These are phyloP conservation scores for Populus hybrid DNA, from an alignment of 441 rosid genomes.

Conservation along the genomic window DNA sequence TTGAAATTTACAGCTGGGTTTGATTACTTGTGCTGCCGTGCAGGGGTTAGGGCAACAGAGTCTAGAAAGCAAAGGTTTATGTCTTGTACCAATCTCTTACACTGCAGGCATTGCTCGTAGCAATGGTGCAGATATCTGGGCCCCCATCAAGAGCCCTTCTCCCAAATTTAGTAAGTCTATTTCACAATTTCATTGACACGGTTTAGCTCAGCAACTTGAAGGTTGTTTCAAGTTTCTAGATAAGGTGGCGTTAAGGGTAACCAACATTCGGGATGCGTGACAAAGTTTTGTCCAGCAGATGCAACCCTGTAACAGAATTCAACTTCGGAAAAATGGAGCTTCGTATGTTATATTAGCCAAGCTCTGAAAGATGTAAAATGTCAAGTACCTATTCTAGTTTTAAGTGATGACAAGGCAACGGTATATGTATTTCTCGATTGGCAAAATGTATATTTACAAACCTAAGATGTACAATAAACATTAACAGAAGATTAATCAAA, in stretches of 20 bases:
- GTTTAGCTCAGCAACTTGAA: background rate
- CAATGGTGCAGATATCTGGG: conserved; percentile 98
- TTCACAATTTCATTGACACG: conserved; percentile 23
- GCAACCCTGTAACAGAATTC: conserved; percentile 11
- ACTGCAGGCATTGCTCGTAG: conserved; percentile 72
- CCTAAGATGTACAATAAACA: background rate
- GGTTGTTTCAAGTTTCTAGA: background rate
- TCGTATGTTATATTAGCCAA: background rate
- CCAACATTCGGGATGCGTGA: background rate
- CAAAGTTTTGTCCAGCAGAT: conserved; percentile 13
- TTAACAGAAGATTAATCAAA: background rate
- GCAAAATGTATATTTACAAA: background rate
- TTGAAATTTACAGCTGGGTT: background rate
- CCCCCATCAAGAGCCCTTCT: conserved; percentile 74
- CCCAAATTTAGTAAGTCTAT: conserved; percentile 44
- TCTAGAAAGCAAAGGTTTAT: conserved; percentile 71
- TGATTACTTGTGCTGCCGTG: background rate
- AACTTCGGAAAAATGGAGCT: background rate
- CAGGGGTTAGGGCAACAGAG: conserved; percentile 59
- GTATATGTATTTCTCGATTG: background rate
- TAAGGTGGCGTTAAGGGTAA: background rate
- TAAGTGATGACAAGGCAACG: background rate
- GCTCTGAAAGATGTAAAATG: background rate
- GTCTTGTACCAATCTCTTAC: conserved; percentile 73
- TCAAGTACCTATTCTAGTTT: background rate